These are phyloP conservation scores for Rhodofomes roseus DNA, from an alignment of 1,284 basidiomycete species.

Conservation along the genomic window DNA sequence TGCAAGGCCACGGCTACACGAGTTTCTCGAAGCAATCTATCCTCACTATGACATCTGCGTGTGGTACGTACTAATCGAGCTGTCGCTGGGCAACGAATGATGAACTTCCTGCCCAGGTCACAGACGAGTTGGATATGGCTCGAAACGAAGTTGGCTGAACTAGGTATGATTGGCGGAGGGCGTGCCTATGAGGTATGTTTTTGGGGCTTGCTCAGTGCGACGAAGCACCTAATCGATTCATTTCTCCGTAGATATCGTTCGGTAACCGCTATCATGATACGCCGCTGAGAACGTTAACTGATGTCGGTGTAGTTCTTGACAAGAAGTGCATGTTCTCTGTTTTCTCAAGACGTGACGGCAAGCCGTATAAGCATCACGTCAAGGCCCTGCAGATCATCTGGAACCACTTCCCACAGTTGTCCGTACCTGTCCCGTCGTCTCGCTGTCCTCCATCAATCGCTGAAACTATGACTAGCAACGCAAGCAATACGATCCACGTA, in stretches of 20 bases:
- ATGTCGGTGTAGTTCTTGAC: conserved; percentile 61
- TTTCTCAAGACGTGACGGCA: conserved; percentile 69
- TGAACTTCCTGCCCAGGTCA: conserved; percentile 44
- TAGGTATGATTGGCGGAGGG: conserved; percentile 75
- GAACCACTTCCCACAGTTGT: conserved; percentile 83
- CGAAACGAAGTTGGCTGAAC: conserved; percentile 85
- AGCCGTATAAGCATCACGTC: conserved; percentile 77
- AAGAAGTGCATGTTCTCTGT: conserved; percentile 89
- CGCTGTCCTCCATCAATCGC: not conserved
- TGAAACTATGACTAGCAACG: conserved; percentile 40
- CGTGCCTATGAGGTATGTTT: conserved; percentile 64
- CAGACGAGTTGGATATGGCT: conserved; percentile 91
- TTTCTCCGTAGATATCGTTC: conserved; percentile 46
- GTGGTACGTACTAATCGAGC: conserved; percentile 45
- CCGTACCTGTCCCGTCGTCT: conserved; percentile 22
- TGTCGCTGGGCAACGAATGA: not conserved
- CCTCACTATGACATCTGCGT: conserved; percentile 84
- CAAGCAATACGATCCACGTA: conserved; percentile 82
- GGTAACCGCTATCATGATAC: conserved; percentile 31
- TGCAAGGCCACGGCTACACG: conserved; percentile 79
- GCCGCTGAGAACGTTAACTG: not conserved
- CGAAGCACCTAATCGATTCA: not conserved
- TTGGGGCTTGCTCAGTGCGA: not conserved
- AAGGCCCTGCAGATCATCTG: conserved; percentile 86
- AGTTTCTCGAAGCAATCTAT: conserved; percentile 78